Base-by-base conservation (phyloP, 495 filamentous ascomycete genomes). In the Aspergillus funiculosus region DNA sequence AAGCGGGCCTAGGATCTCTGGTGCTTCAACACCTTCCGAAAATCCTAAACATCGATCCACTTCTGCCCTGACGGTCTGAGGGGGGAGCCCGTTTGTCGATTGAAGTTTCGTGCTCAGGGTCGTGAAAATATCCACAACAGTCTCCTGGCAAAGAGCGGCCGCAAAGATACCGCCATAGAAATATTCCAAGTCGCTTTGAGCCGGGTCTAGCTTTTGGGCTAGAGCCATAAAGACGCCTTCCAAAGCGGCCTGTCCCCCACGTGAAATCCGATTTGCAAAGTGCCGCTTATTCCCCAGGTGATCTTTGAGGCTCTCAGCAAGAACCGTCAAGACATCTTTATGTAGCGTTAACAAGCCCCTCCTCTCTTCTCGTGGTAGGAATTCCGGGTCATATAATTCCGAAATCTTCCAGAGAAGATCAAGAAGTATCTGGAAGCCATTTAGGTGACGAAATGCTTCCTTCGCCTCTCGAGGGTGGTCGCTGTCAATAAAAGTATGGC, bases 201-300 rank as follows among this genome's bases (percentile, higher is more conserved):
- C 70, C 35, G 47, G 43, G 42, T 58, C 59, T 50, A 47, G 76
- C 76, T 51, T 82, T 69, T 51, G 80, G 60, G 47, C 82, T 74
- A 68, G 75, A 71, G 61, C 71, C 71, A 46, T 69, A 46, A 91
- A 73, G 8, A 74, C 73, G 48, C 84, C 79, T 51, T 92, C 80
- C 44, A 96, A 60, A n/a, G 78, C 79, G 43, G 77, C 69, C 81
- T 85, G 87, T 6, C 89, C 88, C 41, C 84, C 84, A n/a, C 78
- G 79, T 13, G 81, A 69, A 19, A 90, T 77, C 45, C 77, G 75
- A 48, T 78, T 78, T 39, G 79, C 75, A 64, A 96, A 97, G 63
- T 90, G 95, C 46, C 84, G 79, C 49, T 81, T 74, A 66, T 97
- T 98, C 9, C 89, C 91, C 46, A 81, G 75, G 64, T 97, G 89